Evolutionary conservation across 169 alveolate genomes (phyloP), one percentile per base, ranked within the genome.

Genomic region (Eimeria nieschulzi): DNA sequence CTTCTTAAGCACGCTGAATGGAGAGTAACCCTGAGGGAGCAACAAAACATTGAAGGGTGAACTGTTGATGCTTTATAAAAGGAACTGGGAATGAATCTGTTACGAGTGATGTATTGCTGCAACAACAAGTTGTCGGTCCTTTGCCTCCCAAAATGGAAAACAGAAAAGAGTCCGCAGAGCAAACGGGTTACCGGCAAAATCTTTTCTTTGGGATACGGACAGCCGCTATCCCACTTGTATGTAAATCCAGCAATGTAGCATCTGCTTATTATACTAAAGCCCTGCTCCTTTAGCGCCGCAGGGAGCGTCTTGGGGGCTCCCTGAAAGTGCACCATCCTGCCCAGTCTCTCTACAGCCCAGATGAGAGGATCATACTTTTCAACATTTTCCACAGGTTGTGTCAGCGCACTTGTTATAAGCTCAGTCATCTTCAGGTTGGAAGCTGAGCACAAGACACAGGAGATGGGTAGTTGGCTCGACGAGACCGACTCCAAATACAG

Each of bases 141-240:
- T 1, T 33, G 46, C 46, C 46, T 33, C 46, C 46, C 6, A 0
- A 33, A 33, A 33, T 1, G 46, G 46, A 33, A 3, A 3, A 33
- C 0, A 33, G 46, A 33, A 33, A 33, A 33, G 46, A 3, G 46
- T 33, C 3, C 46, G 46, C 23, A 59, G 68, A 59, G n/a, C 15
- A 15, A 19, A 59, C n/a, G 5, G 68, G 23, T 59, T 59, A 19
- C 68, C 68, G 15, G 68, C 5, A 2, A 5, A 15, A 5, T 1
- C 68, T 59, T 59, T 5, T 59, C 23, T 19, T 59, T 59, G 68
- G 76, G 73, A 78, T 78, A 78, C 9, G 23, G 76, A n/a, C 88
- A 82, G n/a, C 88, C 78, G 25, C 76, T 25, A 19, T 15, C 23
- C 88, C 88, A 82, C 76, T 82, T 82, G 88, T 82, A 82, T 19